Base-by-base conservation (phyloP, 2,329 filamentous ascomycete genomes). In the Paecilomyces dactylethromorphus region DNA sequence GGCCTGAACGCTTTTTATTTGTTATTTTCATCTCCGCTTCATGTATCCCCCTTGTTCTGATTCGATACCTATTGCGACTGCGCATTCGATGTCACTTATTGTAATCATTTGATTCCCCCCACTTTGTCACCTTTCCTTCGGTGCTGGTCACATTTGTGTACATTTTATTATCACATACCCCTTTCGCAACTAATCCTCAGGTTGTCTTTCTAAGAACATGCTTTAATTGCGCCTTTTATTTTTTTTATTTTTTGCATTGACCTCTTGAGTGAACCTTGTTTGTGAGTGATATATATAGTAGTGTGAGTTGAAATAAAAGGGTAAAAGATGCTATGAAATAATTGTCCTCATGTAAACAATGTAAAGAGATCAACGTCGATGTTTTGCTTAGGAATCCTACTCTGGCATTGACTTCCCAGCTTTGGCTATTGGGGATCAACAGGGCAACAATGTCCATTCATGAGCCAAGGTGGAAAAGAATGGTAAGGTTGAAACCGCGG, bases 11-110 rank as follows among this genome's bases (percentile, higher is more conserved):
- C 15, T 45, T 45, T 29, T 29, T 29, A 7, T 29, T 18, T 45
- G 39, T 64, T 60, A 35, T 58, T 58, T 64, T 65, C 64, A 29
- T 60, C 78, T 69, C 81, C 82, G 79, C 71, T 74, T 81, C 79
- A 77, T 83, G 66, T 61, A 60, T 57, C 64, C 66, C 64, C 64
- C 67, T 76, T 75, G 69, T 73, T 74, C 73, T 74, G 71, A 73
- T 69, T 73, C 72, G 74, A 68, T 67, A 70, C 64, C 65, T 63
- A 45, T 72, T 73, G 64, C 62, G 65, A 71, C 67, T 59, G 60
- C 60, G 60, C 61, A 49, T 61, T 64, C 63, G 59, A 60, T 61
- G 53, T 54, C 15, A 62, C 65, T 66, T 62, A 39, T 57, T 53
- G 53, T 53, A 54, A 55, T 55, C 58, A 51, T 61, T 62, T 62